These are phyloP conservation scores for Plasmodium berghei DNA, from an alignment of 169 alveolate species.

Conservation along the genomic window DNA sequence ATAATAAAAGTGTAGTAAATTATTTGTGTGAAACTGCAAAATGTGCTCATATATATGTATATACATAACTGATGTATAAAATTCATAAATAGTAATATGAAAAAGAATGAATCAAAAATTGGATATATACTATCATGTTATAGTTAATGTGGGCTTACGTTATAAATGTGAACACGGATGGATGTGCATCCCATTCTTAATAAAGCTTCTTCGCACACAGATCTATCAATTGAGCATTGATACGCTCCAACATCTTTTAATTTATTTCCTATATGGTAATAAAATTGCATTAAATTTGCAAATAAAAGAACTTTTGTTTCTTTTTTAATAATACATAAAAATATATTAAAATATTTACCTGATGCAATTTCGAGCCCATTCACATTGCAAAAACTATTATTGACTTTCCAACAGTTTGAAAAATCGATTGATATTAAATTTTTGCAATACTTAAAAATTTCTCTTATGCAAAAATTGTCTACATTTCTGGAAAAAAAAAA, in stretches of 20 bases:
- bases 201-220: constrained; percentile 39
- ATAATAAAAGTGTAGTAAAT: not conserved
- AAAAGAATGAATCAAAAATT: no score
- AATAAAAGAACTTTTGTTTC: not conserved
- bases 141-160: constrained; percentile 18
- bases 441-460: constrained; percentile 46
- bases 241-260: constrained; percentile 54
- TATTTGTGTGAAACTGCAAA: not conserved
- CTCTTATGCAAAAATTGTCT: constrained; percentile 65
- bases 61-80: not conserved
- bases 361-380: constrained; percentile 59
- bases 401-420: constrained; percentile 69
- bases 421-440: constrained; percentile 46
- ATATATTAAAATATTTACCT: constrained; percentile 17
- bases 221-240: constrained; percentile 65
- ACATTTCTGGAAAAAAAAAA: constrained; percentile 29
- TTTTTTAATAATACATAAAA: not conserved
- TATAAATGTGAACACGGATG: constrained; percentile 67
- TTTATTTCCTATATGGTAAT: constrained; percentile 17
- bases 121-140: no score
- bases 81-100: no score
- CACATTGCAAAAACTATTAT: constrained; percentile 38
- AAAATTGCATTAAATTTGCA: not conserved
- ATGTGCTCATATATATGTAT: not conserved
- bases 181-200: constrained; percentile 48